Evolutionary conservation across 2,329 filamentous ascomycete species (phyloP).

Genomic region (Phaeosphaeria sp.): DNA sequence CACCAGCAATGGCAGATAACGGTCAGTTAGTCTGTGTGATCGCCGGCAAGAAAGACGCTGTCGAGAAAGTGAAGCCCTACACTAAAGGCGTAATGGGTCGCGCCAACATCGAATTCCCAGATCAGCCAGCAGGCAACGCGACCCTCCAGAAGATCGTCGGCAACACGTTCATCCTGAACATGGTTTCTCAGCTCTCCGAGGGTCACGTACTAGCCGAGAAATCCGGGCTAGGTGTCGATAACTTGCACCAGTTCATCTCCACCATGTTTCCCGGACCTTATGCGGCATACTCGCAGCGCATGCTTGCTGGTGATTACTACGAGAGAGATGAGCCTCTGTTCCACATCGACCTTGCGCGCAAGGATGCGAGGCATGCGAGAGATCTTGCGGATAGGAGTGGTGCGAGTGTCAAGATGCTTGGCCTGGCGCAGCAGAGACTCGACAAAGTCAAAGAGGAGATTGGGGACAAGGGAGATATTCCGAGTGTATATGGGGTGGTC

Average conservation of each 20-base stretch:
- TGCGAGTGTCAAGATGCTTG: conserved; percentile 67
- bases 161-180: conserved; percentile 85
- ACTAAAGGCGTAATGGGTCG: conserved; percentile 75
- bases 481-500: conserved; percentile 81
- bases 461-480: conserved; percentile 78
- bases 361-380: conserved; percentile 80
- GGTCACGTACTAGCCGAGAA: conserved; percentile 82
- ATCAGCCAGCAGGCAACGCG: conserved; percentile 72
- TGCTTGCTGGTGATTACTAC: conserved; percentile 79
- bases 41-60: conserved; percentile 67
- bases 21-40: conserved; percentile 77
- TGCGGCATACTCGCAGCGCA: conserved; percentile 74
- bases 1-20: conserved; percentile 72
- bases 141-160: conserved; percentile 81
- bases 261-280: conserved; percentile 78
- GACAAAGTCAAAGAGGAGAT: conserved; percentile 71
- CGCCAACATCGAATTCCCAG: conserved; percentile 73
- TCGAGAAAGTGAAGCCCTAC: conserved; percentile 72
- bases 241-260: conserved; percentile 75
- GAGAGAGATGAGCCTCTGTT: conserved; percentile 81
- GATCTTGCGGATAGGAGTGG: conserved; percentile 69
- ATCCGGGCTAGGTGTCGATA: conserved; percentile 73
- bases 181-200: conserved; percentile 81
- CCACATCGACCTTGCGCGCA: conserved; percentile 79
- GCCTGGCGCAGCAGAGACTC: conserved; percentile 72